Conservation (phyloP, 1,139 yeast species). For the Scheffersomyces insectosa region DNA sequence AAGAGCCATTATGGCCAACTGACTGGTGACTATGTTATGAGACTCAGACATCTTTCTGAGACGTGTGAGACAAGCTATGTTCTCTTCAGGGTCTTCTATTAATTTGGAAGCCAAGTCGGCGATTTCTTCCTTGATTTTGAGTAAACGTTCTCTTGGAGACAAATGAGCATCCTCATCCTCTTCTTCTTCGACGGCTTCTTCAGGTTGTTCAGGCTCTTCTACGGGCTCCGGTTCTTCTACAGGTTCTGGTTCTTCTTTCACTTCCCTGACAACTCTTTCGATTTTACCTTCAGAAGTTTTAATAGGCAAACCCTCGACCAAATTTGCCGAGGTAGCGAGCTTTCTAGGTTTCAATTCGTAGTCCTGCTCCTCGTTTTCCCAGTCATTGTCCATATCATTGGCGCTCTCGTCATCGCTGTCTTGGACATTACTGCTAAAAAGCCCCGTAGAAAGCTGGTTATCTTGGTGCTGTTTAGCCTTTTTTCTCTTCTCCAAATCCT, state of each 20-base stretch:
- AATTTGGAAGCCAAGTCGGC: constrained; percentile 78
- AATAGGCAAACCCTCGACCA: constrained; percentile 79
- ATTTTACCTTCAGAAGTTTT: constrained; percentile 70
- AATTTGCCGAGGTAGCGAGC: constrained; percentile 35
- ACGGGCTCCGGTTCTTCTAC: constrained; percentile 14
- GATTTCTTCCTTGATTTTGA: constrained; percentile 74
- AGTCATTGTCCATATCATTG: constrained; percentile 18
- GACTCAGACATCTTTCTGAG: constrained; percentile 73
- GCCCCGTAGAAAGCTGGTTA: constrained; percentile 43
- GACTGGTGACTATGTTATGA: constrained; percentile 65
- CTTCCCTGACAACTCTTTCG: constrained; percentile 55
- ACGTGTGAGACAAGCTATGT: constrained; percentile 64
- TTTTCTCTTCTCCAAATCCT: constrained; percentile 47
- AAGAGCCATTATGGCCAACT: constrained; percentile 73
- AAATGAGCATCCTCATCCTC: constrained; percentile 48
- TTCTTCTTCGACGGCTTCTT: constrained; percentile 31
- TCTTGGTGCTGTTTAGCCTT: constrained; percentile 53
- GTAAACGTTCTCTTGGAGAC: constrained; percentile 58
- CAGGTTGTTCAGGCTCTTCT: constrained; percentile 18
- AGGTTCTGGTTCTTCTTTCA: constrained; percentile 19
- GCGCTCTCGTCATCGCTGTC: constrained; percentile 9
- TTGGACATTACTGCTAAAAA: constrained; percentile 29
- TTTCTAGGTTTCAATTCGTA: constrained; percentile 64
- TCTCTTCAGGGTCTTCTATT: constrained; percentile 89
- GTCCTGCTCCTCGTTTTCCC: constrained; percentile 70